A percentile compares a stretch with the other conserved stretches of the same genome.
Conservation (phyloP, 345 rosid species). For the Arabidopsis thaliana region TAIR10.1 NC_003074.8:22341001-22341500, state of each 20-base stretch:
- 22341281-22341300: constrained; percentile 48
- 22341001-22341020: constrained; percentile 47
- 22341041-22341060: constrained; percentile 81
- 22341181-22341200: constrained; percentile 87
- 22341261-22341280: constrained; percentile 46
- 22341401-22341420: constrained; percentile 72
- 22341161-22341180: constrained; percentile 64
- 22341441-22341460: constrained; percentile 56
- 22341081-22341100: constrained; percentile 81
- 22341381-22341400: background rate
- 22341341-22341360: background rate
- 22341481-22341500: constrained; percentile 58
- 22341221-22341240: constrained; percentile 61
- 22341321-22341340: background rate
- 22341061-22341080: constrained; percentile 61
- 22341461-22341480: constrained; percentile 68
- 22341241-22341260: constrained; percentile 55
- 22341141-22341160: constrained; percentile 56
- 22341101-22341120: constrained; percentile 65
- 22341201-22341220: constrained; percentile 87
- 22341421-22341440: constrained; percentile 85
- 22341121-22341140: constrained; percentile 57
- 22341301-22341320: constrained; percentile 74
- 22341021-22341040: constrained; percentile 89
- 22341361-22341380: background rate